Percentiles rank a stretch among this genome's conserved stretches.
These are phyloP conservation scores for Trichophyton simii DNA, from an alignment of 2,329 filamentous ascomycete species.

Conservation along the genomic window DNA sequence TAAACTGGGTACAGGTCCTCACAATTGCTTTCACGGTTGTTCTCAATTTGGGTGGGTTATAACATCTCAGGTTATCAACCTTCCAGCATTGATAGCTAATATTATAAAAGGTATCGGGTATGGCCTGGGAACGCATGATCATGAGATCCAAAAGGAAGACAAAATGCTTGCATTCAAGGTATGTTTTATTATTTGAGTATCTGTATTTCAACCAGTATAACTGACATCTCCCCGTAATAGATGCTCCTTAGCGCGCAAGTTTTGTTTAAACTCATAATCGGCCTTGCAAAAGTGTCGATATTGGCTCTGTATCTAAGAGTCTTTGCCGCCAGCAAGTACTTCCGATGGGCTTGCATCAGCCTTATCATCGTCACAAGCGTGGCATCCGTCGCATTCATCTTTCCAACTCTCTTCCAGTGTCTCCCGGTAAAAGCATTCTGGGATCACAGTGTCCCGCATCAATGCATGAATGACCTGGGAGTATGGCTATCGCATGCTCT, in stretches of 20 bases:
- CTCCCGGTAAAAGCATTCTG: conserved; percentile 9
- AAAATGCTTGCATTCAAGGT: conserved; percentile 8
- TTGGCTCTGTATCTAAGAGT: conserved; percentile 12
- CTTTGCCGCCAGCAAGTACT: conserved; percentile 7
- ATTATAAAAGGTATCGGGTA: conserved; percentile 5
- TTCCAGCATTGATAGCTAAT: background rate
- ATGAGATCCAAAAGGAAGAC: background rate
- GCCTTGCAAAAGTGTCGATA: conserved; percentile 10
- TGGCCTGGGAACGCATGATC: conserved; percentile 8
- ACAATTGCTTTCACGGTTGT: conserved; percentile 3
- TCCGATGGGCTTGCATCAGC: conserved; percentile 10
- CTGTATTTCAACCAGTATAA: background rate
- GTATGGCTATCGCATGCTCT: conserved; percentile 9
- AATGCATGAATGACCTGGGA: conserved; percentile 6
- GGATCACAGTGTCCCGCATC: conserved; percentile 8
- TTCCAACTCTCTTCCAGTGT: conserved; percentile 11
- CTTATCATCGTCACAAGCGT: conserved; percentile 6
- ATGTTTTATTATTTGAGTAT: background rate
- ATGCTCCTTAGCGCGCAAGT: conserved; percentile 6
- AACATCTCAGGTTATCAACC: background rate
- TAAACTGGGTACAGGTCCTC: background rate
- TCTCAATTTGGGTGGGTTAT: conserved; percentile 8
- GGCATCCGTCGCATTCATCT: conserved; percentile 7
- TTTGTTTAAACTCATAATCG: conserved; percentile 8
- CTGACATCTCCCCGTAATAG: background rate